Conservation (phyloP, 2,329 filamentous ascomycete genomes). For the Colletotrichum cereale region DNA sequence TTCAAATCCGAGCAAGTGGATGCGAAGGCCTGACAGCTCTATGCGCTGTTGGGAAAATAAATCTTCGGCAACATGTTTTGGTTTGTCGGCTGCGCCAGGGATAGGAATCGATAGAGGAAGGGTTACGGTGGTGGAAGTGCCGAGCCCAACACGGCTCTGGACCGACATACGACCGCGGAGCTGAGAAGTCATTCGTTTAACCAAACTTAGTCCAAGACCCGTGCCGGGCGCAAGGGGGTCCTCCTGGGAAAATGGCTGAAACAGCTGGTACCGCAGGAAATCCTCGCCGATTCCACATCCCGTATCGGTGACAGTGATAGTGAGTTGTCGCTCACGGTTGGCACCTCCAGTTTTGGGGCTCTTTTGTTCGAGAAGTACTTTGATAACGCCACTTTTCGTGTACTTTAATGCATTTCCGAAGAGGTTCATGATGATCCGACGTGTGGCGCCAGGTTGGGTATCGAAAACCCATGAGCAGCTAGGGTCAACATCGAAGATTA, state of each 20-base stretch:
- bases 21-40: neutral
- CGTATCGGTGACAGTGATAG: slow-evolving; percentile 69
- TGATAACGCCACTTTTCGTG: slow-evolving; percentile 50
- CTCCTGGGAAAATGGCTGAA: slow-evolving; percentile 74
- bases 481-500: slow-evolving; percentile 63
- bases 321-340: slow-evolving; percentile 42
- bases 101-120: slow-evolving; percentile 44
- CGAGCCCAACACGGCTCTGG: slow-evolving; percentile 54
- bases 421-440: slow-evolving; percentile 51
- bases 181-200: slow-evolving; percentile 69
- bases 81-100: neutral
- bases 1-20: slow-evolving; percentile 4
- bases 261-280: slow-evolving; percentile 72
- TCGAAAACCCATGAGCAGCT: slow-evolving; percentile 61
- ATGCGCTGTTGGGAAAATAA: slow-evolving; percentile 41
- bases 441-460: slow-evolving; percentile 59
- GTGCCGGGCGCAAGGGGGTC: slow-evolving; percentile 69
- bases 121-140: slow-evolving; percentile 51
- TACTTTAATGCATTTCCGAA: slow-evolving; percentile 62
- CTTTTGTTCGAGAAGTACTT: neutral
- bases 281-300: slow-evolving; percentile 74
- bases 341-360: neutral
- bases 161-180: slow-evolving; percentile 71
- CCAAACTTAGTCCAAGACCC: slow-evolving; percentile 74
- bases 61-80: neutral